Base-by-base conservation (phyloP, 257 asterid species). In the Galeopsis tetrahit region DNA sequence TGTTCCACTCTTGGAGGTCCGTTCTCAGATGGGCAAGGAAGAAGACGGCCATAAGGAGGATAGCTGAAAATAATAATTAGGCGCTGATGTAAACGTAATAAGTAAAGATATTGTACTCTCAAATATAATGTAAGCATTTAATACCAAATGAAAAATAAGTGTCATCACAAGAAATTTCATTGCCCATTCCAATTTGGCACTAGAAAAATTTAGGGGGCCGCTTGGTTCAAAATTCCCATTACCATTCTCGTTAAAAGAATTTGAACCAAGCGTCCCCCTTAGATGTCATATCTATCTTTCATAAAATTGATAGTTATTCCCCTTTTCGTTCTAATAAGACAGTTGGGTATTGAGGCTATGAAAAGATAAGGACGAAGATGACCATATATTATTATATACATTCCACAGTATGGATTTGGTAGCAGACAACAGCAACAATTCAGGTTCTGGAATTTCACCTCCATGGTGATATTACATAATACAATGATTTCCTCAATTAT, bases 1-100 rank as follows among this genome's bases (percentile, higher is more conserved):
- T 94, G 99, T 71, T 94, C 97, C 64, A 94, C 96, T 80, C 99
- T 85, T 21, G 96, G 96, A 58, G 91, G 88, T 69, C 88, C 84
- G 73, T 84, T 91, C 69, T 89, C 78, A 7, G 84, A 65, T 17
- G 97, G 99, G 80, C 97, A 91, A 59, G 98, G 98, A 66, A 93
- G 89, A 80, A 91, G 86, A 57, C 97, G 97, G 40, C 60, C 84
- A 80, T 89, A 91, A 44, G 81, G 83, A 46, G 84, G 85, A 71
- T 82, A 84, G 80, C 97, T 91, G 89, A 65, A 74, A 80, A 56
- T 68, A 67, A 58, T 57, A 52, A 34, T 51, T 44, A 56, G 48
- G 14, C 58, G 43, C 7, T 6, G n/a, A 7, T 35, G 28, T 32
- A n/a, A 67, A 66, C 44, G 5, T 10, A 42, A 7, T 6, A n/a